These are phyloP conservation scores for Hymenoscyphus fructigenus DNA, from an alignment of 2,329 filamentous ascomycete genomes.

Conservation along the genomic window DNA sequence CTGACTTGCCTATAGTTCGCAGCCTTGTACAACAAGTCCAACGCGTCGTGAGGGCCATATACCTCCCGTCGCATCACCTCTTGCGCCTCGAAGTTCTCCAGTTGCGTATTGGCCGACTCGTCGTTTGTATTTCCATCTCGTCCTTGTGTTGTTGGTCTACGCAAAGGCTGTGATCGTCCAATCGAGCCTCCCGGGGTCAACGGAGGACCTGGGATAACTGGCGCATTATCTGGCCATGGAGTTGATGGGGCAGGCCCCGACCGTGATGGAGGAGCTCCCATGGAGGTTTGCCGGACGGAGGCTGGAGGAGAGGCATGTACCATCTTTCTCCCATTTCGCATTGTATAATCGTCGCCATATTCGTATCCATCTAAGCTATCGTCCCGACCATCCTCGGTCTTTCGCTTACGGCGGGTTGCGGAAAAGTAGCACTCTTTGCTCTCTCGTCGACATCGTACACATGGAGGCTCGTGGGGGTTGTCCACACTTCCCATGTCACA, in stretches of 20 bases:
- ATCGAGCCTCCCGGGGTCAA: conserved; percentile 65
- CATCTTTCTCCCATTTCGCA: conserved; percentile 73
- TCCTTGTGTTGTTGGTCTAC: conserved; percentile 53
- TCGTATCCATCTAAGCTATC: conserved; percentile 46
- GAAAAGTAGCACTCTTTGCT: conserved; percentile 98
- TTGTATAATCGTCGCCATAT: conserved; percentile 59
- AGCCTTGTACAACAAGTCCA: conserved; percentile 89
- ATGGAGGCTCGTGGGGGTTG: conserved; percentile 90
- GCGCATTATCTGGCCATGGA: conserved; percentile 37
- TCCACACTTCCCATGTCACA: conserved; percentile 74
- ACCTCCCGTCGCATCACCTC: conserved; percentile 69
- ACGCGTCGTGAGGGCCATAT: conserved; percentile 87
- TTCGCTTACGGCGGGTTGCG: conserved; percentile 88
- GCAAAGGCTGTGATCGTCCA: conserved; percentile 65
- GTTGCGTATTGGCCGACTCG: conserved; percentile 55
- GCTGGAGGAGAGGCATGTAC: conserved; percentile 44
- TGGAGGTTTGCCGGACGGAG: conserved; percentile 29
- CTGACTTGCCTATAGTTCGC: conserved; percentile 56
- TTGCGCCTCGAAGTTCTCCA: conserved; percentile 65
- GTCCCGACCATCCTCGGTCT: conserved; percentile 58
- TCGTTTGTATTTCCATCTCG: conserved; percentile 35
- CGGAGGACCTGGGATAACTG: conserved; percentile 41
- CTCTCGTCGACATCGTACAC: conserved; percentile 89
- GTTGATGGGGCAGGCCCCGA: conserved; percentile 31
- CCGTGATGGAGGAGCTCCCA: conserved; percentile 37